Evolutionary conservation across 1,139 yeast genomes (phyloP), one percentile per base, ranked within the genome.

Genomic region (Candida sp.): DNA sequence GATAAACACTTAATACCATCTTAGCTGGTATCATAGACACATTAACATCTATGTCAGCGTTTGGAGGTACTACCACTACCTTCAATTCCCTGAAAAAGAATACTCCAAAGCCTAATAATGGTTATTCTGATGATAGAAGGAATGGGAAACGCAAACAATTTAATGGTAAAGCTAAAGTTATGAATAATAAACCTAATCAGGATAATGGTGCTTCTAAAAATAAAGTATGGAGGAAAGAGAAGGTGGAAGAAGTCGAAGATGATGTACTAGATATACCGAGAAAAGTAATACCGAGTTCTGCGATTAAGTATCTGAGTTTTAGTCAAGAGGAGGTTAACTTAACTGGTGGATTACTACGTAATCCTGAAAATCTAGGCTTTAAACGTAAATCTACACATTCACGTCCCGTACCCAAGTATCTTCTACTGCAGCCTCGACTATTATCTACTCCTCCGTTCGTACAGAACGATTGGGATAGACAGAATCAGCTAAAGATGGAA

Each of bases 401-500:
- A n/a, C 48, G 77, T 36, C 65, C 70, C 21, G 49, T 60, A 1
- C 77, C 79, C 11, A 64, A 65, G 43, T 73, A 63, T 49, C 56
- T 73, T 39, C 50, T 65, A 35, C 56, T 60, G 2, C 78, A 73
- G 47, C 65, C 75, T 1, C 55, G 77, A 39, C 55, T 65, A 21
- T 58, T 74, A 33, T 55, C 52, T 29, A 68, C 76, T 0, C 69
- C 72, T 0, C 55, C 58, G 2, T 69, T 70, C 45, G 46, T 44
- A 7, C 76, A 63, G 44, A 58, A 71, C 49, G 55, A 53, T 1
- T 74, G 78, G 78, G 79, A 74, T 50, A 60, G 51, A 41, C 54
- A 57, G 25, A 74, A 74, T 53, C 79, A 74, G 49, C 59, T 55
- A 8, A 63, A 59, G 38, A 73, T 74, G 79, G 51, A 55, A 6